Evolutionary conservation across 192 early-diverging fungal species (phyloP).

Genomic region (Phycomyces blakesleeanus): DNA sequence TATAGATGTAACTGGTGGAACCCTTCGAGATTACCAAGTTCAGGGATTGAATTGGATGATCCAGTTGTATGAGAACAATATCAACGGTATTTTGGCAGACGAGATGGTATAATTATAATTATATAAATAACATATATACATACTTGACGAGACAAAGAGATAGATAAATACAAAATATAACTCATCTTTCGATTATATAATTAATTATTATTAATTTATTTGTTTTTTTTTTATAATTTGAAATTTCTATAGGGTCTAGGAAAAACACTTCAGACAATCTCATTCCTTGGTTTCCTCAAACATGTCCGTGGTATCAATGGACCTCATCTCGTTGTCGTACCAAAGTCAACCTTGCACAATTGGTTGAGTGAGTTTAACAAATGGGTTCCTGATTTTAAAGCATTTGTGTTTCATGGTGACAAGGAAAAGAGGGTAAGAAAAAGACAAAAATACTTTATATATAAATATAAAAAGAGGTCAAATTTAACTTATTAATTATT

Average conservation of each 20-base stretch:
- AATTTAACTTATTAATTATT: not conserved
- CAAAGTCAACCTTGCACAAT: constrained; percentile 95
- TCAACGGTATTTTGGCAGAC: constrained; percentile 98
- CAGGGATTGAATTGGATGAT: constrained; percentile 99
- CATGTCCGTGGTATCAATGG: constrained; percentile 70
- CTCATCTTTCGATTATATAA: no score
- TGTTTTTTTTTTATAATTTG: no score
- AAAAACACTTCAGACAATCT: constrained; percentile 95
- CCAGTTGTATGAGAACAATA: constrained; percentile 92
- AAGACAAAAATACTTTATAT: no score
- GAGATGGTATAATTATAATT: constrained; percentile 73
- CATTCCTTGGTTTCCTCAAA: constrained; percentile 94
- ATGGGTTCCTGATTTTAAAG: constrained; percentile 88
- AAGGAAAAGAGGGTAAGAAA: constrained; percentile 79
- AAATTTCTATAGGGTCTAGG: constrained; percentile 68
- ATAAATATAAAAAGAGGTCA: no score
- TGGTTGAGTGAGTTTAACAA: constrained; percentile 89
- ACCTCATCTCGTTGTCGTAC: constrained; percentile 94
- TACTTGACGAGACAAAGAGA: no score
- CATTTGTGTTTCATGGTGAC: constrained; percentile 87
- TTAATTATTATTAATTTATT: no score
- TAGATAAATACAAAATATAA: no score
- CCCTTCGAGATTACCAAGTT: constrained; percentile 92
- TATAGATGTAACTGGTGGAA: constrained; percentile 85
- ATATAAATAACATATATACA: no score